phyloP scores from a whole-genome alignment of 1,284 basidiomycete genomes.

The Naganishia sp. region DNA sequence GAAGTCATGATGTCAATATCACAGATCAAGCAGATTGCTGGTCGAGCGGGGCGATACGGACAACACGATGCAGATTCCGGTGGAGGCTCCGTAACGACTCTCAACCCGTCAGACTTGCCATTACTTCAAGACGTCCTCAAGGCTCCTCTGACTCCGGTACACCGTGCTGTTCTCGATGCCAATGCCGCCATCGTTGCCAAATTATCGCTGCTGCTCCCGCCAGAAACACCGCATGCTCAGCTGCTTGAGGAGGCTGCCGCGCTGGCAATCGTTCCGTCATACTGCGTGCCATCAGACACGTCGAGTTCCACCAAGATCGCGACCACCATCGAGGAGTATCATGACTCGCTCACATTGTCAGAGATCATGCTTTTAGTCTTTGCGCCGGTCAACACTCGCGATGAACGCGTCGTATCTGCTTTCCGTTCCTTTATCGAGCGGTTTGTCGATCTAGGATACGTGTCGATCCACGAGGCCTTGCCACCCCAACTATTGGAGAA shows the following conservation, averaged over 20 bases:
- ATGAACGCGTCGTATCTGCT: constrained; percentile 51
- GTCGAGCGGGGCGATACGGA: constrained; percentile 90
- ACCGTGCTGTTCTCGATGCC: constrained; percentile 54
- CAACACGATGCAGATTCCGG: constrained; percentile 59
- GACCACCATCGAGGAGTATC: constrained; percentile 48
- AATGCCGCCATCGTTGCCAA: constrained; percentile 43
- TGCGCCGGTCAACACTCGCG: constrained; percentile 57
- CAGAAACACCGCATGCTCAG: constrained; percentile 43
- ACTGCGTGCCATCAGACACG: constrained; percentile 56
- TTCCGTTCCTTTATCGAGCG: constrained; percentile 50
- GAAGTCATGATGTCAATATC: constrained; percentile 67
- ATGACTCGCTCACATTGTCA: constrained; percentile 55
- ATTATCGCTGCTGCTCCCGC: constrained; percentile 55
- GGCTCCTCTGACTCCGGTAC: constrained; percentile 56
- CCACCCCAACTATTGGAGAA: constrained; percentile 54
- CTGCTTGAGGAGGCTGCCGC: constrained; percentile 43
- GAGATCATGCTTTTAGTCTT: constrained; percentile 60
- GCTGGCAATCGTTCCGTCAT: constrained; percentile 58
- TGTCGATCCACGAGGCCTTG: constrained; percentile 53
- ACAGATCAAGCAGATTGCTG: constrained; percentile 94
- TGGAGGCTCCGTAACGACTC: constrained; percentile 72
- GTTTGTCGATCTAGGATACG: constrained; percentile 52
- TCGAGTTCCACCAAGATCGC: constrained; percentile 51
- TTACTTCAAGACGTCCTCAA: constrained; percentile 59
- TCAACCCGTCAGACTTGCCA: constrained; percentile 67